Base-by-base conservation (phyloP, 2,329 filamentous ascomycete genomes). In the Diplodia mutila region DNA sequence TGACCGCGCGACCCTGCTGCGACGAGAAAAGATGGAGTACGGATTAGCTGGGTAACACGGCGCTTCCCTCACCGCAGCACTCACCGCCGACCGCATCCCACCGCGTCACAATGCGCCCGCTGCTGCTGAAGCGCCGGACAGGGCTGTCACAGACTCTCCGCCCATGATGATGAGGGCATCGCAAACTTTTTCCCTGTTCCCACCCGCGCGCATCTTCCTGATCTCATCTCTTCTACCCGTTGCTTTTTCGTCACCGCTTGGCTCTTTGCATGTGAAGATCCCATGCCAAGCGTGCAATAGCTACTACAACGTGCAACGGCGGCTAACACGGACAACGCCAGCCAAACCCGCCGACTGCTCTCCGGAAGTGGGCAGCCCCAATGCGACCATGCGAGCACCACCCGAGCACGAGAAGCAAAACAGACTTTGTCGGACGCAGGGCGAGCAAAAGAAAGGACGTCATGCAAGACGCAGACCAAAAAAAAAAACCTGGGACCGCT, bases 101-200 rank as follows among this genome's bases (percentile, higher is more conserved):
- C 57, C 25, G 57, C 49, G 57, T 48, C 57, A 49, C 57, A 49
- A 25, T 29, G 46, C 57, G 39, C 57, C 57, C 57, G 57, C 57
- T 63, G 46, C 57, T 23, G 37, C 57, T 37, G 57, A 63, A 63
- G 59, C 46, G 59, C 59, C 59, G 42, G 59, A 63, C 59, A 63
- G 59, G 59, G 59, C 46, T 63, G 59, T 63, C 59, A 63, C 59
- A 48, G 59, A 32, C 46, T 16, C 27, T n/a, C 29, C 34, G 12
- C n/a, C 39, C n/a, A 18, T 42, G 32, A 18, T 42, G 32, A 25
- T 29, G 14, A 34, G 59, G 59, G 59, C 59, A 63, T 18, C 27
- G 8, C 23, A 37, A 37, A 51, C 21, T 32, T 29, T 48, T 42
- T 23, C 34, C 11, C 21, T 37, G 21, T 21, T 55, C 25, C 16